Conservation (phyloP, 768 basidiomycete genomes). For the Chlorophyllum brunneum region DNA sequence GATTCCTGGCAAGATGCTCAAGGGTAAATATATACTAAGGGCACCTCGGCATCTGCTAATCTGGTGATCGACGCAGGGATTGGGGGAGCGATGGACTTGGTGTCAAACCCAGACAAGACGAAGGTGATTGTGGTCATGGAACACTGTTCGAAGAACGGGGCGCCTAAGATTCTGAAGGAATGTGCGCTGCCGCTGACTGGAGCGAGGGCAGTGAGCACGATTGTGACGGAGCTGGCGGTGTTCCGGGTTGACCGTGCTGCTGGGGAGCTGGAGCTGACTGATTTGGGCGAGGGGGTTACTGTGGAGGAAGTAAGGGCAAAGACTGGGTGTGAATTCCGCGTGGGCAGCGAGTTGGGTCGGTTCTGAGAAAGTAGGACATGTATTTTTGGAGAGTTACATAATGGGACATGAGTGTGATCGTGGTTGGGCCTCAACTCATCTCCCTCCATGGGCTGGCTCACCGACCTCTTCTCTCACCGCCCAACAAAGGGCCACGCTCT, state of each 20-base stretch:
- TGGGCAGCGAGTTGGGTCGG: slow-evolving; percentile 46
- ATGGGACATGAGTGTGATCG: slow-evolving; percentile 1
- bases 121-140: slow-evolving; percentile 90
- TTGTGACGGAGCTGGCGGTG: slow-evolving; percentile 90
- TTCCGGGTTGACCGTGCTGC: slow-evolving; percentile 81
- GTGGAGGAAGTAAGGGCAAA: slow-evolving; percentile 82
- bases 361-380: slow-evolving; percentile 19
- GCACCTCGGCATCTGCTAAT: too few relatives aligned
- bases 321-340: slow-evolving; percentile 81
- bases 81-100: slow-evolving; percentile 95
- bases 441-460: slow-evolving; percentile 67
- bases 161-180: slow-evolving; percentile 79
- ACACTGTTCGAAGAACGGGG: slow-evolving; percentile 86
- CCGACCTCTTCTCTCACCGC: slow-evolving; percentile 59
- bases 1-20: slow-evolving; percentile 93
- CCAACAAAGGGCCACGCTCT: slow-evolving; percentile 62
- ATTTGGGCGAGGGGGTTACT: slow-evolving; percentile 80
- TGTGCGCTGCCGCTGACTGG: slow-evolving; percentile 89
- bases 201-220: slow-evolving; percentile 81
- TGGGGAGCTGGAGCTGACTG: slow-evolving; percentile 71
- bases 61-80: too few relatives aligned
- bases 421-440: not conserved
- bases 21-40: slow-evolving; percentile 45
- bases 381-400: slow-evolving; percentile 7
- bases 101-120: slow-evolving; percentile 94